phyloP scores from a whole-genome alignment of 768 basidiomycete genomes.

The Lactarius quietus region DNA sequence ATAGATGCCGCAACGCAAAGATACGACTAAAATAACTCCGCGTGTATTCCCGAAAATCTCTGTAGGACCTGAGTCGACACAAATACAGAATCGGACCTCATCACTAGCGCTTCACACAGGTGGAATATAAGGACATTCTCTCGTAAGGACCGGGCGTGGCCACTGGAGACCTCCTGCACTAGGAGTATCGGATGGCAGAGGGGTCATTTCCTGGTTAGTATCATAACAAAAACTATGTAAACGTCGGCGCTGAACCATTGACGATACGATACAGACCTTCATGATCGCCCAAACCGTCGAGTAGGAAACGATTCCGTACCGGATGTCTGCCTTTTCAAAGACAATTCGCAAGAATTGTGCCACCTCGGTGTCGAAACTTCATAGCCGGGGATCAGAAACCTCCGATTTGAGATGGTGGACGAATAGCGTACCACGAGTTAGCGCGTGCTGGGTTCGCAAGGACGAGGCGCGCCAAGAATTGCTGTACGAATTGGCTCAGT shows the following conservation, averaged over 20 bases:
- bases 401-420: too few species aligned
- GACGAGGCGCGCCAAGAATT: conserved; percentile 10
- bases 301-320: conserved; percentile 5
- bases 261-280: conserved; percentile 10
- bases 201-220: conserved; percentile 13
- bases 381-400: too few species aligned
- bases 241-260: not conserved
- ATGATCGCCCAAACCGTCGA: conserved; percentile 10
- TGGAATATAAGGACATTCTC: not conserved
- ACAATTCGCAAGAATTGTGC: conserved; percentile 1
- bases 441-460: conserved; percentile 17
- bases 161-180: conserved; percentile 17
- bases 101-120: not conserved
- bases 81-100: not conserved
- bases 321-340: conserved; percentile 5
- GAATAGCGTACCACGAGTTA: conserved; percentile 3
- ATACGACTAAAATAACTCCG: too few species aligned
- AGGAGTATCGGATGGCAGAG: conserved; percentile 15
- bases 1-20: too few species aligned
- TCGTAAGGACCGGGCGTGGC: not conserved
- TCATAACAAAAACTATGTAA: not conserved
- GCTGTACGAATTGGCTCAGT: conserved; percentile 18
- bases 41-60: too few species aligned
- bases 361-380: conserved; percentile 20
- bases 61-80: not conserved